A percentile compares a stretch with the other conserved stretches of the same genome.
These are phyloP conservation scores for Quercus tomentella DNA, from an alignment of 331 rosid species.

Conservation along the genomic window DNA sequence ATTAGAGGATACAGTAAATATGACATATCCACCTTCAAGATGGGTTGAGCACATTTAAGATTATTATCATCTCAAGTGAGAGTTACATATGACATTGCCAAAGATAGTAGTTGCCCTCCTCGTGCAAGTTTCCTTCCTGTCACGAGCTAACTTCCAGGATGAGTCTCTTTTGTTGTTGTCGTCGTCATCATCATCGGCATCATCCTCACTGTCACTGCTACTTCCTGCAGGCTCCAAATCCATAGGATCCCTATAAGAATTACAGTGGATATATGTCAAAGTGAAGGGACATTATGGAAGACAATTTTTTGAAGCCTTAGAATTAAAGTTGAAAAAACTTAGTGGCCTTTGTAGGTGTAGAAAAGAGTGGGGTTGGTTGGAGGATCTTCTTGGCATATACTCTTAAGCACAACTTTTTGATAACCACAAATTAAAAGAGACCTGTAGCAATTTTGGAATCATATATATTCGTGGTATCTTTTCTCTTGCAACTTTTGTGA, in stretches of 20 bases:
- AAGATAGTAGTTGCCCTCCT: slow-evolving; percentile 1
- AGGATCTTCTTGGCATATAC: not conserved
- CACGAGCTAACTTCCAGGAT: not conserved
- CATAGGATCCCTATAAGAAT: not conserved
- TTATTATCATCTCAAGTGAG: not conserved
- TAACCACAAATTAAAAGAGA: too few species aligned
- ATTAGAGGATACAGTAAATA: not conserved
- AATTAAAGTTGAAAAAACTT: not conserved
- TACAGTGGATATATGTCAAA: not conserved
- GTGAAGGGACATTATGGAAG: not conserved
- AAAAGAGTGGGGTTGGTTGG: not conserved
- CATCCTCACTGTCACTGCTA: not conserved
- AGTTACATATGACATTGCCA: not conserved
- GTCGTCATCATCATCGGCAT: not conserved
- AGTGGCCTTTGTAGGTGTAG: not conserved
- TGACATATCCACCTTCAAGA: not conserved
- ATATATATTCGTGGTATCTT: not conserved
- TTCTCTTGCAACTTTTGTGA: not conserved
- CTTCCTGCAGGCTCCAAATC: not conserved
- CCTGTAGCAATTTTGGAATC: too few species aligned
- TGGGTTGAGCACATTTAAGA: not conserved
- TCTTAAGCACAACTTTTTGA: not conserved
- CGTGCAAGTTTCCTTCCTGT: not conserved
- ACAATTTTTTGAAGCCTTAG: not conserved
- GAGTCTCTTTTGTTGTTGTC: not conserved